Evolutionary conservation across 2,329 filamentous ascomycete genomes (phyloP), one percentile per base, ranked within the genome.

Genomic region (Celoporthe dispersa): DNA sequence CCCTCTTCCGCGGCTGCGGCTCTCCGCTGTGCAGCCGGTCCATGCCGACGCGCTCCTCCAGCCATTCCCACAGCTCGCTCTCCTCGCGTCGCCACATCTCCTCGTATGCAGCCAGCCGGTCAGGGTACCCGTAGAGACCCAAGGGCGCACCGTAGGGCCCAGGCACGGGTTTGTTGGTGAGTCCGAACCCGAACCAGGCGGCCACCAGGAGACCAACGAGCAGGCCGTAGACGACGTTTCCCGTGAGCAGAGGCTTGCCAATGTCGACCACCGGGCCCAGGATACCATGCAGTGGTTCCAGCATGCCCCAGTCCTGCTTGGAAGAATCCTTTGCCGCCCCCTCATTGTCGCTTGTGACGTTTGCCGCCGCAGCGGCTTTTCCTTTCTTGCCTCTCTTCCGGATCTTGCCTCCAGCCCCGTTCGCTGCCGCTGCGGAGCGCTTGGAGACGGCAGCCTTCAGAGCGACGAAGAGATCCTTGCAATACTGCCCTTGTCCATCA

Each of bases 71-170:
- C 12, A 98, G 83, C 75, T 96, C 93, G 73, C 88, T 93, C 78
- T 98, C 94, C 79, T 98, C 94, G 55, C 89, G 85, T 48, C 90
- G 87, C 94, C 95, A 99, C 77, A 98, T 92, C 80, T 97, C 93
- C 74, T 98, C 94, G 78, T 98, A 98, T 0, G 93, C 94, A 2
- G 91, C 90, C 22, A 94, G 82, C 7, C 94, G 88, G 68, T 94
- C 90, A 0, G 92, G 87, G 35, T 82, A 82, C 76, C 79, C 75
- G 73, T 82, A 73, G 75, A 81, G 83, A 2, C 79, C 79, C 69
- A 83, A 74, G 7, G 80, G 80, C 59, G 78, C 79, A 9, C 80
- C 80, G 69, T 80, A 83, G 1, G 78, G 77, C 39, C 78, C 73
- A 28, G 80, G 76, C 61, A 77, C 77, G 67, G 78, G 78, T 73